These are phyloP conservation scores for Candida cerambycidarum DNA, from an alignment of 805 yeast species.

Conservation along the genomic window DNA sequence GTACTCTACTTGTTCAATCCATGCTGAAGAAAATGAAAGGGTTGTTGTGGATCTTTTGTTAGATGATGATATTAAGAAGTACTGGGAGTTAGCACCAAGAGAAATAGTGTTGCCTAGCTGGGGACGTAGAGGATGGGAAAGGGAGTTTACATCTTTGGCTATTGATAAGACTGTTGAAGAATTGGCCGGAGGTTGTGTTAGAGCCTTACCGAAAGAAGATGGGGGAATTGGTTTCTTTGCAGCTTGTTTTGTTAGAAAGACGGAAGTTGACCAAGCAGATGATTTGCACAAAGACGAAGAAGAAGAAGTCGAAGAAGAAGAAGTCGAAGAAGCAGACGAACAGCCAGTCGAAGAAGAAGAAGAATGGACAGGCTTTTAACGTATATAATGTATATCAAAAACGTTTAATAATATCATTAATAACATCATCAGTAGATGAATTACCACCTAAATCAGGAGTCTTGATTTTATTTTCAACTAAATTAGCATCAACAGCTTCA, in stretches of 20 bases:
- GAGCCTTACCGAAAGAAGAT: constrained; percentile 82
- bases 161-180: constrained; percentile 32
- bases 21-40: constrained; percentile 89
- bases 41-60: constrained; percentile 78
- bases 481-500: constrained; percentile 91
- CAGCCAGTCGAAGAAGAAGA: constrained; percentile 9
- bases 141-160: constrained; percentile 58
- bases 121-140: constrained; percentile 79
- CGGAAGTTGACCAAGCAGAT: background rate
- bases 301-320: constrained; percentile 5
- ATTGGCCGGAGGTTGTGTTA: constrained; percentile 81
- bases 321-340: constrained; percentile 3
- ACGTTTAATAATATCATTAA: constrained; percentile 71
- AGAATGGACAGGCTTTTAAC: constrained; percentile 19
- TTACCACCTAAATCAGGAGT: constrained; percentile 97
- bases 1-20: constrained; percentile 94
- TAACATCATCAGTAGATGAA: constrained; percentile 82
- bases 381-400: constrained; percentile 20
- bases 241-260: constrained; percentile 68
- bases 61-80: constrained; percentile 65
- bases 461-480: constrained; percentile 70
- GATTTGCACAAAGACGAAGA: background rate
- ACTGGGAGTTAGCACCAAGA: constrained; percentile 72
- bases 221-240: constrained; percentile 99
- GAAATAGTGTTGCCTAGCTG: constrained; percentile 74